Base-by-base conservation (phyloP, 2,329 filamentous ascomycete species). In the Proliferodiscus dingleyae region DNA sequence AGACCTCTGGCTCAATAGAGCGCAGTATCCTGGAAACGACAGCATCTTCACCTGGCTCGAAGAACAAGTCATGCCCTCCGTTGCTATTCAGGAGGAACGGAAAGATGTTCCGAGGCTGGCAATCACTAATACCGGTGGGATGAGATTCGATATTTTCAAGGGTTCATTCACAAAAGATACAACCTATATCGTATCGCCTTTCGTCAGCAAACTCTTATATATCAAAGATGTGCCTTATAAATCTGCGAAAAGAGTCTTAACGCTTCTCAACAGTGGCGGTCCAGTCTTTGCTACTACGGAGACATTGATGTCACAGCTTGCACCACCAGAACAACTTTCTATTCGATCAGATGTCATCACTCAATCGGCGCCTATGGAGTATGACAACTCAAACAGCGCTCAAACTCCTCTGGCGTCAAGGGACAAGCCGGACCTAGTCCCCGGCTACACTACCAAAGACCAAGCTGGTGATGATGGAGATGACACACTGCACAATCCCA, bases 131-230 rank as follows among this genome's bases (percentile, higher is more conserved):
- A 95, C 88, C 0, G 93, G 93, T 21, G 87, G 87, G 3, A 81
- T 98, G 54, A 86, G 93, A 36, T 98, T 97, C 65, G 93, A 98
- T 64, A 87, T 98, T 50, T 95, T 96, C 73, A 81, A 91, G 64
- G 93, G 93, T 0, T 73, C 83, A 0, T 97, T 97, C 61, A 97
- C 93, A 0, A 80, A 81, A 30, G 93, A 98, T 63, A 85, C 83
- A 3, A 88, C 86, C 0, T 97, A 81, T 62, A 83, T 91, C 30
- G 76, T 97, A 22, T 94, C 87, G 7, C 93, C 93, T 0, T 98
- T 98, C 63, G 81, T 80, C 2, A 95, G 85, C 65, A 79, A 77
- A 1, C 85, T 96, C 64, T 73, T 76, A 21, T 89, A 82, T 55
- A 73, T 96, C 41, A 81, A 84, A 43, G 81, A 94, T 56, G 86